Conservation (phyloP, 2,329 filamentous ascomycete species). For the Epichloe typhina region DNA sequence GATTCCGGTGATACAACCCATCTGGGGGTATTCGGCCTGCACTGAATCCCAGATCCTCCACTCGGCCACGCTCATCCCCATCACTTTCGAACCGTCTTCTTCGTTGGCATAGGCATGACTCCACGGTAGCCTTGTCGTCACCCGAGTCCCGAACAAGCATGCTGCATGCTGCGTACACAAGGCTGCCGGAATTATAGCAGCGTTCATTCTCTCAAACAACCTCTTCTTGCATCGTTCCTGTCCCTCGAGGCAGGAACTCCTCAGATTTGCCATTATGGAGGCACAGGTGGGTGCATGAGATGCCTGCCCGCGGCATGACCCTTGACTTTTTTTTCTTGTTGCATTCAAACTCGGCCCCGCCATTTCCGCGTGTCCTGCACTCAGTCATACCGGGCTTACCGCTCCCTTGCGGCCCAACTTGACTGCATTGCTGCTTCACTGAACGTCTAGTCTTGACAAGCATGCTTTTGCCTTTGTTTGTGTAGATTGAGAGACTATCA, state of each 20-base stretch:
- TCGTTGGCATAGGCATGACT: constrained; percentile 24
- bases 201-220: constrained; percentile 14
- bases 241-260: constrained; percentile 3
- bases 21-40: background rate
- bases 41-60: constrained; percentile 3
- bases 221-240: constrained; percentile 5
- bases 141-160: constrained; percentile 22
- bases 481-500: background rate
- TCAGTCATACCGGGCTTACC: background rate
- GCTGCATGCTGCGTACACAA: constrained; percentile 27
- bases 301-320: background rate
- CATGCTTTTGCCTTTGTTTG: background rate
- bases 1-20: constrained; percentile 1
- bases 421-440: background rate
- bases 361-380: background rate
- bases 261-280: constrained; percentile 26
- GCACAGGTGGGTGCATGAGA: constrained; percentile 28
- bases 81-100: background rate
- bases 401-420: background rate
- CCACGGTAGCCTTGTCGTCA: constrained; percentile 26
- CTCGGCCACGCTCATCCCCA: background rate
- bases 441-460: background rate
- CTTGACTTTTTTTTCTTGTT: background rate
- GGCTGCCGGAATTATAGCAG: constrained; percentile 33
- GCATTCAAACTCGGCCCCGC: background rate